These are phyloP conservation scores for Monilinia aucupariae DNA, from an alignment of 2,329 filamentous ascomycete species.

Conservation along the genomic window DNA sequence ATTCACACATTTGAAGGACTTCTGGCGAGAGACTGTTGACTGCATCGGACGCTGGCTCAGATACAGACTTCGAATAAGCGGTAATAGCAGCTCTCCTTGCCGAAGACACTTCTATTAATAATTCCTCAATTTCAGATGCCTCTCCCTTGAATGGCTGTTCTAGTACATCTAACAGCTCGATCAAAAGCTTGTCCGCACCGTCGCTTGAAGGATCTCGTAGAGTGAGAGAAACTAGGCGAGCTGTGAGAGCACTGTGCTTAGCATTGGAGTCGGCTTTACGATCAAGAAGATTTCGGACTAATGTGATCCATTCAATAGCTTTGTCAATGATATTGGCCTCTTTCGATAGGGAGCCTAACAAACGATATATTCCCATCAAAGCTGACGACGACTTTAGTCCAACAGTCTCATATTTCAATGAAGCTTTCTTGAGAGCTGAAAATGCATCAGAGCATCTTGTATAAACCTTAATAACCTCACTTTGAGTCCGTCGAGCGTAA, in stretches of 20 bases:
- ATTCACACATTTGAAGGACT: constrained; percentile 43
- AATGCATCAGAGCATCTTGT: constrained; percentile 24
- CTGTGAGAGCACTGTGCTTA: constrained; percentile 45
- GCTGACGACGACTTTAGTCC: constrained; percentile 19
- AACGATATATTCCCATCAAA: constrained; percentile 40
- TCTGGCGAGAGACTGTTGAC: constrained; percentile 20
- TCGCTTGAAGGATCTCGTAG: constrained; percentile 43
- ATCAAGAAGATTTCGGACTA: constrained; percentile 35
- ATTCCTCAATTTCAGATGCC: constrained; percentile 53
- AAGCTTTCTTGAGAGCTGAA: constrained; percentile 22
- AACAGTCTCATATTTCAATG: constrained; percentile 23
- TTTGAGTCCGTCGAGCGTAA: constrained; percentile 48
- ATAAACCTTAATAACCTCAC: constrained; percentile 24
- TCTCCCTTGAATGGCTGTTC: constrained; percentile 56
- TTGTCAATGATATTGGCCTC: constrained; percentile 44
- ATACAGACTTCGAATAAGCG: not conserved
- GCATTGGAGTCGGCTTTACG: constrained; percentile 29
- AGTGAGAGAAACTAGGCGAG: constrained; percentile 50
- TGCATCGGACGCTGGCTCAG: constrained; percentile 1
- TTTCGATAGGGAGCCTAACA: constrained; percentile 47
- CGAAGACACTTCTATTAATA: constrained; percentile 51
- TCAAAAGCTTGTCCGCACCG: constrained; percentile 41
- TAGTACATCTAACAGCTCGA: constrained; percentile 49
- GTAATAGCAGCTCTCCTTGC: constrained; percentile 50
- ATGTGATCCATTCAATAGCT: constrained; percentile 51